A percentile compares a stretch with the other conserved stretches of the same genome.
Conservation (phyloP, 2,329 filamentous ascomycete species). For the Pyrenochaeta sp. region DNA sequence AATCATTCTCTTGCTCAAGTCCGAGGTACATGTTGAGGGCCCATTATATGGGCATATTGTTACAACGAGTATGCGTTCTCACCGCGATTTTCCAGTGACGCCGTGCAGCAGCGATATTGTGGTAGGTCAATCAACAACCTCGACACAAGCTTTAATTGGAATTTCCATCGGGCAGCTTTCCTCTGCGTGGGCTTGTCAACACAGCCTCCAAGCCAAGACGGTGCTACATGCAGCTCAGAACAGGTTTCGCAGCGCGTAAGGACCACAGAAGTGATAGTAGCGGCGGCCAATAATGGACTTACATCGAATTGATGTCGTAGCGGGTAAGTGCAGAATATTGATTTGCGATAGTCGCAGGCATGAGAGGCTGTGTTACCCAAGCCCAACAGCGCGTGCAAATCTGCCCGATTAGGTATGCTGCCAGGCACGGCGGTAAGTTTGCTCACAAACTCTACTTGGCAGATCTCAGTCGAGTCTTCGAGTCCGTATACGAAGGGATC, state of each 20-base stretch:
- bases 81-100: no score
- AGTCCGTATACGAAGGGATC: neutral
- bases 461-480: no score
- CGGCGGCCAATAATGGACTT: neutral
- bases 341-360: neutral
- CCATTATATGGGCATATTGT: no score
- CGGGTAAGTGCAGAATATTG: slow-evolving; percentile 16
- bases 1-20: no score
- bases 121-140: no score
- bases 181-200: neutral
- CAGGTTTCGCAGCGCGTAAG: neutral
- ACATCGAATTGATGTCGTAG: neutral
- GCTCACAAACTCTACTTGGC: no score
- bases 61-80: no score
- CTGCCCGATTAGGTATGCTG: slow-evolving; percentile 3
- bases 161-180: neutral
- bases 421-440: no score
- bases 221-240: neutral
- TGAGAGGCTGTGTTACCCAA: neutral
- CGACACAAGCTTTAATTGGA: no score
- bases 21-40: no score
- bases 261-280: neutral
- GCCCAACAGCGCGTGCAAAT: neutral
- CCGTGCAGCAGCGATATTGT: no score
- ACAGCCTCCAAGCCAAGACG: slow-evolving; percentile 9